Evolutionary conservation across 2,329 filamentous ascomycete genomes (phyloP).

Genomic region (Aschersonia sp.): DNA sequence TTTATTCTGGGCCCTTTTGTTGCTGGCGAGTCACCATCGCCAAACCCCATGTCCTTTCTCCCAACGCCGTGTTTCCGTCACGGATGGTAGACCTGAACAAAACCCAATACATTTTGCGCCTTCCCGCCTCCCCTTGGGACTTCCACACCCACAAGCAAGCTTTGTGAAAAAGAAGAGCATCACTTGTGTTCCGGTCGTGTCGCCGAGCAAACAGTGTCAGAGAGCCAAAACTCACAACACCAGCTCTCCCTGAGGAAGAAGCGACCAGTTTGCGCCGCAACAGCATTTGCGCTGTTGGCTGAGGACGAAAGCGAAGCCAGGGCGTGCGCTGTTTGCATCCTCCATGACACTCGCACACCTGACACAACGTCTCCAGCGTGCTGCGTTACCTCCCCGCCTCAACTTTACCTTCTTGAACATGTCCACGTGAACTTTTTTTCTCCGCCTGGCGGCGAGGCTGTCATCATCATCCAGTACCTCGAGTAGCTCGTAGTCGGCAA

Average conservation of each 20-base stretch:
- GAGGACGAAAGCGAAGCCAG: slow-evolving; percentile 38
- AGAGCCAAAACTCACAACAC: too few species aligned
- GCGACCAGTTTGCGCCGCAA: slow-evolving; percentile 38
- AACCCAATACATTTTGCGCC: too few species aligned
- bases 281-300: slow-evolving; percentile 39
- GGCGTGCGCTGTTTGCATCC: slow-evolving; percentile 32
- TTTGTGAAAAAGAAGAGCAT: too few species aligned
- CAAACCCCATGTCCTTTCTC: too few species aligned
- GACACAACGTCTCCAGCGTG: slow-evolving; percentile 26
- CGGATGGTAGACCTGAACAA: too few species aligned
- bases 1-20: too few species aligned
- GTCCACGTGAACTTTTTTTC: slow-evolving; percentile 29
- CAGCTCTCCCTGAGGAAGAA: slow-evolving; percentile 21
- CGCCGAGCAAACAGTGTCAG: not conserved
- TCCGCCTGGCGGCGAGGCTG: slow-evolving; percentile 25
- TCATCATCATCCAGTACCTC: slow-evolving; percentile 45
- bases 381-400: slow-evolving; percentile 8
- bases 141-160: too few species aligned
- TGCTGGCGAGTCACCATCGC: too few species aligned
- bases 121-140: too few species aligned
- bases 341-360: slow-evolving; percentile 54
- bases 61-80: too few species aligned
- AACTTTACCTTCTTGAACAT: slow-evolving; percentile 47
- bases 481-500: slow-evolving; percentile 56
- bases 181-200: too few species aligned